phyloP scores from a whole-genome alignment of 163 green algal genomes.

The Chloromonas sp. region DNA sequence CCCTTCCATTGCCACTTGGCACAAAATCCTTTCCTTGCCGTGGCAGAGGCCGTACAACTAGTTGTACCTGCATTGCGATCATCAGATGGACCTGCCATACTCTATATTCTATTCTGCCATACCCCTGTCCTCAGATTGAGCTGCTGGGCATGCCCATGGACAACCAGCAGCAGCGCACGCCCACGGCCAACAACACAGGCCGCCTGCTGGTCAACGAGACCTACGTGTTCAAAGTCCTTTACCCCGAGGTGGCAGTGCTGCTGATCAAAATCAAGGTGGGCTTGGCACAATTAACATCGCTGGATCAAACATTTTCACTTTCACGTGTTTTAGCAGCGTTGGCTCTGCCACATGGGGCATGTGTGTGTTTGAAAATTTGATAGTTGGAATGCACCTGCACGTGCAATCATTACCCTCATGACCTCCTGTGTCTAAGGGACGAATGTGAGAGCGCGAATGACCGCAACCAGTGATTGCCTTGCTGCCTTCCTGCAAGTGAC shows the following conservation, averaged over 20 bases:
- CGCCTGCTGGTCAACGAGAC: neutral
- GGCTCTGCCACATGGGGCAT: neutral
- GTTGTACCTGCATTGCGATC: too few species aligned
- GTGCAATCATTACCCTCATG: neutral
- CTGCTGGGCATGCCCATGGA: neutral
- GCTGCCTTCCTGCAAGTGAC: neutral
- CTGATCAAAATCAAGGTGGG: neutral
- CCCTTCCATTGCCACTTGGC: too few species aligned
- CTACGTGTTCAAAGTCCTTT: neutral
- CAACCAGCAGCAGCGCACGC: neutral
- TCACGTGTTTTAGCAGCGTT: too few species aligned
- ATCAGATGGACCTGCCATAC: too few species aligned
- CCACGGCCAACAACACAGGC: neutral
- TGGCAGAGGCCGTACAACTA: too few species aligned
- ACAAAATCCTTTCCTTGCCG: too few species aligned
- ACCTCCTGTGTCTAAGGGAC: neutral
- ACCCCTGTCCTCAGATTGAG: neutral
- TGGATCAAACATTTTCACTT: too few species aligned
- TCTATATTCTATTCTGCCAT: too few species aligned
- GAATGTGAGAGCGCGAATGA: neutral
- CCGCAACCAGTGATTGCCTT: neutral
- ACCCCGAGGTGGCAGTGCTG: neutral
- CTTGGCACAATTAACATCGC: neutral
- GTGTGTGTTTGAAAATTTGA: neutral
- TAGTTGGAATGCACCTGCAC: neutral